Evolutionary conservation across 805 yeast genomes (phyloP), one percentile per base, ranked within the genome.

Genomic region (Candida stauntonica): DNA sequence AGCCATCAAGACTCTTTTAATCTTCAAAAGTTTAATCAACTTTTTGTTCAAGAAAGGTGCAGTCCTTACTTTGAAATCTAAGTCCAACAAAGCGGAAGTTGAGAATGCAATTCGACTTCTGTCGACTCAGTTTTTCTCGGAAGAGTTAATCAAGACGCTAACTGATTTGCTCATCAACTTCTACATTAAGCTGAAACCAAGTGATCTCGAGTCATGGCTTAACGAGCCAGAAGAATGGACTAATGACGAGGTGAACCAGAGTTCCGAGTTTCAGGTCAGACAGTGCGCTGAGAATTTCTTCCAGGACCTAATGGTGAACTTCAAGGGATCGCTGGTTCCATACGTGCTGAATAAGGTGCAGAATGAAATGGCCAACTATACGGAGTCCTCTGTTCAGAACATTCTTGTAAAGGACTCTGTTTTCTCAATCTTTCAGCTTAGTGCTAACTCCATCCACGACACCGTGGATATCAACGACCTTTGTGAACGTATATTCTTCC

Each of bases 211-310:
- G 50, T 66, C 76, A 27, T 93, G 98, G 98, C 57, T 68, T 11
- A 59, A 73, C 14, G 95, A 88, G 43, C 96, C 98, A 0, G 98
- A 88, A 57, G 96, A 87, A 58, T 93, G 95, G 86, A 79, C 85
- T 16, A 79, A 80, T 46, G 95, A 87, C 53, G 95, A 88, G 48
- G 64, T 81, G 41, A 72, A 79, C 35, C 66, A 77, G 5, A 80
- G 82, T 54, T 87, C 86, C 79, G 97, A 89, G 55, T 86, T 67
- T 57, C 89, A 85, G 55, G 71, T 88, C 11, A 68, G 94, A 40
- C 87, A 91, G 4, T 86, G 96, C 61, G 87, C 95, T 0, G 95
- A 86, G 50, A 80, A 80, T 54, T 79, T 87, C 48, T 88, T 80
- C 55, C 85, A 81, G 48, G 93, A 83, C 54, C 62, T 89, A 46